Conservation (phyloP, 2,329 filamentous ascomycete species). For the Penicillium occitanis region DNA sequence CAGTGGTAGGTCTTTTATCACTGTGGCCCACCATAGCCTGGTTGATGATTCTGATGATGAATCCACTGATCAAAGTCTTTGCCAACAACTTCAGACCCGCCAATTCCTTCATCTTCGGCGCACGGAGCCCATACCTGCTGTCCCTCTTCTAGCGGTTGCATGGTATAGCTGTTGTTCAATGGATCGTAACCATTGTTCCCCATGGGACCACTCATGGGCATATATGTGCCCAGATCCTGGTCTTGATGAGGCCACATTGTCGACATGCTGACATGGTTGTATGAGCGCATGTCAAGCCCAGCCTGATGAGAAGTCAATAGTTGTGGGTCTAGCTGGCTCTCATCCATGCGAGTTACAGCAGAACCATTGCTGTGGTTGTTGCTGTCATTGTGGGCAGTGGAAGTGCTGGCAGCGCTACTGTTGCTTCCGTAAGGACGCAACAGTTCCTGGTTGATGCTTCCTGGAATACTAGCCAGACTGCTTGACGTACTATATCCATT, state of each 20-base stretch:
- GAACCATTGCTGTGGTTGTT: slow-evolving; percentile 23
- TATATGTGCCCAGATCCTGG: slow-evolving; percentile 24
- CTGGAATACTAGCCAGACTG: slow-evolving; percentile 45
- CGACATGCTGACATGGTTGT: slow-evolving; percentile 2
- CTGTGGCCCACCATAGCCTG: slow-evolving; percentile 12
- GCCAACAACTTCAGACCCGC: slow-evolving; percentile 31
- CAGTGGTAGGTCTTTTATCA: neutral
- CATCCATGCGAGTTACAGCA: slow-evolving; percentile 24
- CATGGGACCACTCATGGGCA: slow-evolving; percentile 24
- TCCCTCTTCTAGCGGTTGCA: slow-evolving; percentile 37
- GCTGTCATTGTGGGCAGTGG: slow-evolving; percentile 39
- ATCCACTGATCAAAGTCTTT: slow-evolving; percentile 52
- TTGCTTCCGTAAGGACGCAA: slow-evolving; percentile 33
- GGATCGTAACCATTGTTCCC: slow-evolving; percentile 22
- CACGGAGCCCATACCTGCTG: slow-evolving; percentile 32
- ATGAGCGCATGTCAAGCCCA: slow-evolving; percentile 20
- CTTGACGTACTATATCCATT: slow-evolving; percentile 34
- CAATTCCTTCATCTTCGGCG: slow-evolving; percentile 8
- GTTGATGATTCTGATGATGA: slow-evolving; percentile 21
- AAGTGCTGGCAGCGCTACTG: slow-evolving; percentile 23
- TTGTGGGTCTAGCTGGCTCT: slow-evolving; percentile 44
- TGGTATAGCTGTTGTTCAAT: slow-evolving; percentile 26
- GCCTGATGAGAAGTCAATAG: slow-evolving; percentile 35
- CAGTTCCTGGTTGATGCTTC: slow-evolving; percentile 45
- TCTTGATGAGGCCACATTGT: slow-evolving; percentile 24